Conservation (phyloP, 1,139 yeast species). For the Komagataea norvegica region DNA sequence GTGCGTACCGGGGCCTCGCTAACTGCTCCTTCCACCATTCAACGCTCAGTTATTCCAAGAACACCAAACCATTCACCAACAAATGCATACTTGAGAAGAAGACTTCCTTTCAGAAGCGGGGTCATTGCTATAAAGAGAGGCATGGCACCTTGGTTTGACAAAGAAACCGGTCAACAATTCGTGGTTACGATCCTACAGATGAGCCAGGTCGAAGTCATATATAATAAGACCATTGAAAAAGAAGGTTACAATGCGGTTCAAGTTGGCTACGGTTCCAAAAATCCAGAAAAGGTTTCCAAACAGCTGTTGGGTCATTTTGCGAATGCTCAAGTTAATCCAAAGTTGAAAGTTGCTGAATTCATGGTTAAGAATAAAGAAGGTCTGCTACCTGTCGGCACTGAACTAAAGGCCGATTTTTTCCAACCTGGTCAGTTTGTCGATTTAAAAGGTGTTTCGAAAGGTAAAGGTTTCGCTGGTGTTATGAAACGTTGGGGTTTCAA, state of each 20-base stretch:
- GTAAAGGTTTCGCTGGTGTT: constrained; percentile 98
- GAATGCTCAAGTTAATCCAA: constrained; percentile 81
- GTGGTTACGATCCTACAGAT: constrained; percentile 87
- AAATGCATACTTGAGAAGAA: constrained; percentile 56
- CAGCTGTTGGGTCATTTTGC: constrained; percentile 75
- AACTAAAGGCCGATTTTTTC: constrained; percentile 79
- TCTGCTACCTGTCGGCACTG: constrained; percentile 72
- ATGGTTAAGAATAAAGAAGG: constrained; percentile 64
- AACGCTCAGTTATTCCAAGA: constrained; percentile 15
- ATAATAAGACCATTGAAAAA: constrained; percentile 58
- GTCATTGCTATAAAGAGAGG: constrained; percentile 80
- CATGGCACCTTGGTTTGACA: constrained; percentile 79
- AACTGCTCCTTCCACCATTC: constrained; percentile 37
- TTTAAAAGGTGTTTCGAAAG: constrained; percentile 72
- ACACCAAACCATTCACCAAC: constrained; percentile 48
- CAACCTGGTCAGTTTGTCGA: constrained; percentile 82
- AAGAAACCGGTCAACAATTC: constrained; percentile 57
- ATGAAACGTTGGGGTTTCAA: constrained; percentile 94
- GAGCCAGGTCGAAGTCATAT: constrained; percentile 81
- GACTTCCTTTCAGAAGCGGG: constrained; percentile 76
- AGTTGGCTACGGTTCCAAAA: constrained; percentile 77
- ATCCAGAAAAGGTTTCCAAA: constrained; percentile 56
- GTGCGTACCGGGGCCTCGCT: constrained; percentile 40
- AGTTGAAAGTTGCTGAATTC: constrained; percentile 69
- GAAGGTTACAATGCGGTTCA: constrained; percentile 86